phyloP scores from a whole-genome alignment of 1,139 yeast species.

The Pichia sp. region DNA sequence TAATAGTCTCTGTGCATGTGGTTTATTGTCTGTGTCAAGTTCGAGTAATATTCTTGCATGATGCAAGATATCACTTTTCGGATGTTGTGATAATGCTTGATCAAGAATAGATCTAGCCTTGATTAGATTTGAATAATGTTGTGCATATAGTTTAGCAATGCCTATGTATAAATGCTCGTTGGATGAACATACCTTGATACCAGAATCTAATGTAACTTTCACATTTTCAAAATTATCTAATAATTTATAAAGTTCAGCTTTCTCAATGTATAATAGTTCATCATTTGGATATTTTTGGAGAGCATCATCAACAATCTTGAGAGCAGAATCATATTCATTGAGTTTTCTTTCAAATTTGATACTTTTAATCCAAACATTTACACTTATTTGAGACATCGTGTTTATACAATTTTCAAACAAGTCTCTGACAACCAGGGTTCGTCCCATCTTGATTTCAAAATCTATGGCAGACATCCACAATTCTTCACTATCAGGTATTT shows the following conservation, averaged over 20 bases:
- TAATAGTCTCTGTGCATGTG: slow-evolving; percentile 56
- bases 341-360: slow-evolving; percentile 53
- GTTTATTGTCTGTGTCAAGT: slow-evolving; percentile 41
- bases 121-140: slow-evolving; percentile 39
- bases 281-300: slow-evolving; percentile 44
- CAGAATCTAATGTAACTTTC: slow-evolving; percentile 46
- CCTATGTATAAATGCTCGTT: slow-evolving; percentile 54
- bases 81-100: slow-evolving; percentile 56
- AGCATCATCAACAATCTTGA: slow-evolving; percentile 44
- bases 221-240: slow-evolving; percentile 39
- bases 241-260: slow-evolving; percentile 49
- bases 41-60: slow-evolving; percentile 62
- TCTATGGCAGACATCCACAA: slow-evolving; percentile 74
- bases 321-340: slow-evolving; percentile 36
- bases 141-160: slow-evolving; percentile 50
- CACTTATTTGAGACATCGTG: slow-evolving; percentile 35
- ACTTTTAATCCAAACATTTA: slow-evolving; percentile 62
- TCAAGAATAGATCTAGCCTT: slow-evolving; percentile 77
- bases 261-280: slow-evolving; percentile 55
- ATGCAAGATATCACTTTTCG: slow-evolving; percentile 54
- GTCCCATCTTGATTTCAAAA: slow-evolving; percentile 51
- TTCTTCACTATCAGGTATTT: slow-evolving; percentile 46
- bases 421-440: slow-evolving; percentile 40
- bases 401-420: slow-evolving; percentile 42
- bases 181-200: slow-evolving; percentile 47